Conservation (phyloP, 345 rosid genomes). For the Gossypium australe region DNA sequence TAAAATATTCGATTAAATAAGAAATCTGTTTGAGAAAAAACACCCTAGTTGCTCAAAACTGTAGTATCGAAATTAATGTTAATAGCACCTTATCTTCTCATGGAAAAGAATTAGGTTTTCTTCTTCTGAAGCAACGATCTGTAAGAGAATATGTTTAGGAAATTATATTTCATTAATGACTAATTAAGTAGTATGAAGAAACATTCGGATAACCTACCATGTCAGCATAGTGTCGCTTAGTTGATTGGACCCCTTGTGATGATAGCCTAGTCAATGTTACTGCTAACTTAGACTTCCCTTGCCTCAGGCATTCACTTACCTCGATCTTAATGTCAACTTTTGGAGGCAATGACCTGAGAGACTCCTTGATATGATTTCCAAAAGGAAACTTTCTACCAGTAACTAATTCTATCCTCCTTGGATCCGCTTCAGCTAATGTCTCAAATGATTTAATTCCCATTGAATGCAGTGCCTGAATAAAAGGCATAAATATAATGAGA, state of each 20-base stretch:
- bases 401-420: slow-evolving; percentile 89
- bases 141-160: slow-evolving; percentile 28
- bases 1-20: background rate
- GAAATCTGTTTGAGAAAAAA: background rate
- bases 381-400: slow-evolving; percentile 91
- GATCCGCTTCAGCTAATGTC: slow-evolving; percentile 85
- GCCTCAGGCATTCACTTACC: slow-evolving; percentile 54
- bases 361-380: slow-evolving; percentile 94
- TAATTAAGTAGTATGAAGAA: background rate
- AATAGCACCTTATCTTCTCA: slow-evolving; percentile 81
- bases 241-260: slow-evolving; percentile 49
- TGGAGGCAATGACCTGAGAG: slow-evolving; percentile 79
- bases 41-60: slow-evolving; percentile 13
- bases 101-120: slow-evolving; percentile 77
- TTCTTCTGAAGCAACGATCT: slow-evolving; percentile 92
- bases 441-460: slow-evolving; percentile 89
- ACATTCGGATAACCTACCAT: slow-evolving; percentile 45
- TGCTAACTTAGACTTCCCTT: slow-evolving; percentile 49
- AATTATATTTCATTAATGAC: slow-evolving; percentile 11
- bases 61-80: slow-evolving; percentile 9
- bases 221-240: slow-evolving; percentile 86
- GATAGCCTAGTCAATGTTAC: slow-evolving; percentile 73
- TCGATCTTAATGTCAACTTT: slow-evolving; percentile 59
- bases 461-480: slow-evolving; percentile 70
- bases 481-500: slow-evolving; percentile 8